phyloP scores from a whole-genome alignment of 2,329 filamentous ascomycete species.

The Sphaerulina musiva region DNA sequence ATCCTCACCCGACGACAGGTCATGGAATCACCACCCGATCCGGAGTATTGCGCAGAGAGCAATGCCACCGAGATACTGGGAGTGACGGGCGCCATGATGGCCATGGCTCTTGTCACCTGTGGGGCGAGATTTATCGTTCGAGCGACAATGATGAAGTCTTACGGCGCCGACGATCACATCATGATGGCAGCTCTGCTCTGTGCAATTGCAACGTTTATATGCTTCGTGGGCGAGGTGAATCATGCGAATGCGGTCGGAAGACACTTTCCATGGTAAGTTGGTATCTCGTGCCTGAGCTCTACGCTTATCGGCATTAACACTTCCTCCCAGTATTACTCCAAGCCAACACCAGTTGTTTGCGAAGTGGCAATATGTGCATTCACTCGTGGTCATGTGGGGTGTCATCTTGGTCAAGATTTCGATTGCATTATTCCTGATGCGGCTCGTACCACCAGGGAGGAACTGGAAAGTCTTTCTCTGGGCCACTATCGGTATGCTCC shows the following conservation, averaged over 20 bases:
- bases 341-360: constrained; percentile 34
- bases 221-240: constrained; percentile 41
- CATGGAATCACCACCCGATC: constrained; percentile 11
- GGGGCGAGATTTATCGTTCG: constrained; percentile 35
- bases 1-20: constrained; percentile 6
- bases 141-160: constrained; percentile 41
- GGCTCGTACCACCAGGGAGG: constrained; percentile 38
- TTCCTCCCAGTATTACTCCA: constrained; percentile 9
- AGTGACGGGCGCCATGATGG: constrained; percentile 21
- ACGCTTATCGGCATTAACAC: neutral
- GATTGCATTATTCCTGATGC: constrained; percentile 42
- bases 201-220: constrained; percentile 33
- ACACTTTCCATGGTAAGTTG: constrained; percentile 1
- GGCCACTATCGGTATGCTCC: constrained; percentile 38
- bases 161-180: constrained; percentile 46
- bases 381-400: constrained; percentile 43
- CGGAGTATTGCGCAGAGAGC: constrained; percentile 24
- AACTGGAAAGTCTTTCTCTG: constrained; percentile 40
- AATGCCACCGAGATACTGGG: constrained; percentile 23
- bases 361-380: constrained; percentile 43
- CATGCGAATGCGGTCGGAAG: constrained; percentile 28
- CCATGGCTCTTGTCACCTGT: constrained; percentile 19
- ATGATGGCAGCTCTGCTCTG: constrained; percentile 40
- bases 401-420: constrained; percentile 45
- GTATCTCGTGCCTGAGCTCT: neutral